Base-by-base conservation (phyloP, 2,329 filamentous ascomycete species). In the Ilyonectria mors-panacis region DNA sequence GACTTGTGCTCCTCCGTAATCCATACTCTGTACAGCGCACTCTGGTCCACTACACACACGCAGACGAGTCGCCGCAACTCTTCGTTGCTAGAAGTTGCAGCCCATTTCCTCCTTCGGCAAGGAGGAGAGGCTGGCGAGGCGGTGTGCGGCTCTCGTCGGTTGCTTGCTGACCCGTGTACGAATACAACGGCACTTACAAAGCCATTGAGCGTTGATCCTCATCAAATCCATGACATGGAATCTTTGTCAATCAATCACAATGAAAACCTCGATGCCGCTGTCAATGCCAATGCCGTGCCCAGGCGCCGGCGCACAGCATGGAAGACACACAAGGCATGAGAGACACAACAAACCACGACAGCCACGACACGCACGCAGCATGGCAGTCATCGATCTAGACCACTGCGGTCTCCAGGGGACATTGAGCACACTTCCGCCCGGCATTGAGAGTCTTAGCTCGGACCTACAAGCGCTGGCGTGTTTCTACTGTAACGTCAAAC, bases 141-240 rank as follows among this genome's bases (percentile, higher is more conserved):
- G 63, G 63, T 66, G 63, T 58, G 54, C 45, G 2, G 48, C 28
- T 35, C 28, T 50, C 21, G 35, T 35, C 23, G 33, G 33, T 42
- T 21, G n/a, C 33, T 30, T 54, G 54, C 58, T 61, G 35, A 37
- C 45, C 55, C 19, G 50, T 65, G 48, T 51, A 35, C 19, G 50
- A 59, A 42, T 50, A 35, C 42, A 56, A 65, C 35, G 23, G 33
- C 33, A 50, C 60, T 54, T 48, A 51, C 57, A 60, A 65, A 48
- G 19, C 23, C 42, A 56, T 65, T 59, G 39, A 59, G 39, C 15
- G 39, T 15, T 39, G 51, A 30, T 62, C 50, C n/a, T 37, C 42
- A 30, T 17, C 4, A 7, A 47, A 50, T 53, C 57, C 39, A 42
- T 59, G 44, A 15, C 45, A 47, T 39, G n/a, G 37, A 57, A 54